Conservation (phyloP, 495 filamentous ascomycete genomes). For the Aspergillus baeticus region DNA sequence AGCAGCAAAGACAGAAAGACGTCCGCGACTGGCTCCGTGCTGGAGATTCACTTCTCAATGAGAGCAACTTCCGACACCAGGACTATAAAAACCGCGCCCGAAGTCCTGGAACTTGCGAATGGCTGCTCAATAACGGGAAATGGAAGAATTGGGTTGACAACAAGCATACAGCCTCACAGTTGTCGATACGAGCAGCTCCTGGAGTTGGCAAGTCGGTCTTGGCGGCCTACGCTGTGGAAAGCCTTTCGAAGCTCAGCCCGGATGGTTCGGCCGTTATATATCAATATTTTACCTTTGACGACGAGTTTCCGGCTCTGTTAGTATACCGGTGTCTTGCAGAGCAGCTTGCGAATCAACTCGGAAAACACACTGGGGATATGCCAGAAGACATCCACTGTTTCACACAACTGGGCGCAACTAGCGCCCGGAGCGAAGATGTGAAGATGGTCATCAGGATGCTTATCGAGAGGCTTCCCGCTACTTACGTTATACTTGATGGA, state of each 20-base stretch:
- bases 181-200: conserved; percentile 2
- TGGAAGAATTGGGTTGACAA: neutral
- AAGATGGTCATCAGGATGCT: neutral
- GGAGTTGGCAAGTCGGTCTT: conserved; percentile 1
- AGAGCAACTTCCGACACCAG: neutral
- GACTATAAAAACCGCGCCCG: neutral
- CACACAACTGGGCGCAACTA: neutral
- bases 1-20: neutral
- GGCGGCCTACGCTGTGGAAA: neutral
- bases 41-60: neutral
- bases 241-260: neutral
- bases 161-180: neutral
- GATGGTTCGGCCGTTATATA: neutral
- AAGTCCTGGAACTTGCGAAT: conserved; percentile 1
- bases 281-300: conserved; percentile 1
- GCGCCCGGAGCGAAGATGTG: neutral
- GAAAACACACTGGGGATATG: neutral
- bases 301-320: neutral
- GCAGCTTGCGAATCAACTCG: neutral
- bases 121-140: neutral
- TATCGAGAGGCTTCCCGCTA: neutral
- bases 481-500: neutral
- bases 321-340: neutral
- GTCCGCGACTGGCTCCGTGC: neutral
- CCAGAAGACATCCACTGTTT: neutral